These are phyloP conservation scores for Vanderwaltozyma tropicalis DNA, from an alignment of 805 yeast genomes.

Conservation along the genomic window DNA sequence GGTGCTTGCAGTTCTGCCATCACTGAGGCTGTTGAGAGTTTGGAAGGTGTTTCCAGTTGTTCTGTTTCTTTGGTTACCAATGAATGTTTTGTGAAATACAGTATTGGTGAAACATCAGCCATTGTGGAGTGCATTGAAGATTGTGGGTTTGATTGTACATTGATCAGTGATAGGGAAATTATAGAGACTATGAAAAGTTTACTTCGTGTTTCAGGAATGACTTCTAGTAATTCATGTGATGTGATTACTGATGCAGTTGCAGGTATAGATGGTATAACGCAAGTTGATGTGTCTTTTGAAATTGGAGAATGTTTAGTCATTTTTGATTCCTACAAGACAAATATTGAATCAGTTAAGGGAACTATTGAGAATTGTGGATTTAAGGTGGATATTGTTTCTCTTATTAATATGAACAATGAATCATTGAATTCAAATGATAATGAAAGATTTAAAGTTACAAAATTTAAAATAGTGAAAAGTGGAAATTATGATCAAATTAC, in stretches of 20 bases:
- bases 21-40: slow-evolving; percentile 37
- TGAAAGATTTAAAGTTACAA: too few species aligned
- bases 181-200: background rate
- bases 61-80: slow-evolving; percentile 68
- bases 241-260: slow-evolving; percentile 41
- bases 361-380: slow-evolving; percentile 72
- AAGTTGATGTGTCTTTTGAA: slow-evolving; percentile 56
- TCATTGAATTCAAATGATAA: too few species aligned
- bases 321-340: slow-evolving; percentile 32
- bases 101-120: slow-evolving; percentile 18
- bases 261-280: slow-evolving; percentile 38
- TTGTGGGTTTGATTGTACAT: slow-evolving; percentile 54
- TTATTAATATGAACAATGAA: too few species aligned
- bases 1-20: slow-evolving; percentile 72
- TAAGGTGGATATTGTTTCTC: slow-evolving; percentile 43
- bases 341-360: slow-evolving; percentile 33
- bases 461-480: too few species aligned
- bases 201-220: slow-evolving; percentile 63
- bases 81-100: slow-evolving; percentile 50
- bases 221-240: too few species aligned
- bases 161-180: slow-evolving; percentile 4
- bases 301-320: slow-evolving; percentile 61
- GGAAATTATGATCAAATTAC: too few species aligned
- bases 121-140: slow-evolving; percentile 54
- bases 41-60: slow-evolving; percentile 43